Evolutionary conservation across 2,329 filamentous ascomycete genomes (phyloP).

Genomic region (Fusarium sacchari): DNA sequence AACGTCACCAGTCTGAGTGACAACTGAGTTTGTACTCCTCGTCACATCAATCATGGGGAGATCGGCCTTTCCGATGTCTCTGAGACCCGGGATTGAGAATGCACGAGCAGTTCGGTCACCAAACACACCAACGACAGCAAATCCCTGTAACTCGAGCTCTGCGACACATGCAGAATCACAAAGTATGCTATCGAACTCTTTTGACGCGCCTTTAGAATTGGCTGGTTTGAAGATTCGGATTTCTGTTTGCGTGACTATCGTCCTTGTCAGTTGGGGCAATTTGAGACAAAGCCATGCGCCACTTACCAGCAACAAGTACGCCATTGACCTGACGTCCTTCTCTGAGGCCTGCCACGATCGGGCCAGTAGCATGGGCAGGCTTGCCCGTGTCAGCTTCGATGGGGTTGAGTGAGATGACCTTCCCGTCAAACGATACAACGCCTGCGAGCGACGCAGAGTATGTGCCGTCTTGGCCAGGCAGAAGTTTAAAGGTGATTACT

Average conservation of each 20-base stretch:
- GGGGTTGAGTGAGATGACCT: conserved; percentile 79
- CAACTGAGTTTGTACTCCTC: conserved; percentile 74
- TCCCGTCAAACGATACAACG: conserved; percentile 71
- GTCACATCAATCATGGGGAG: conserved; percentile 78
- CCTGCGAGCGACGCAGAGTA: conserved; percentile 81
- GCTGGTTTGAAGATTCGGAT: conserved; percentile 90
- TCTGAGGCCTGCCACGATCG: conserved; percentile 78
- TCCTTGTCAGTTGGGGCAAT: conserved; percentile 40
- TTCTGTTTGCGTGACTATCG: conserved; percentile 71
- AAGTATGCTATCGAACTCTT: conserved; percentile 83
- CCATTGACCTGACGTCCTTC: conserved; percentile 81
- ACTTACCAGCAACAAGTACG: conserved; percentile 77
- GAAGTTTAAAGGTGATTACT: conserved; percentile 87
- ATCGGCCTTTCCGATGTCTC: conserved; percentile 78
- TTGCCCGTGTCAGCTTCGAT: conserved; percentile 82
- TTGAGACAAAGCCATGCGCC: too few species aligned
- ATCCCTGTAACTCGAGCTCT: conserved; percentile 77
- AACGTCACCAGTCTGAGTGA: conserved; percentile 83
- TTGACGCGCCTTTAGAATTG: conserved; percentile 87
- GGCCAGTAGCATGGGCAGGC: conserved; percentile 78
- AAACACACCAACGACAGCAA: conserved; percentile 85
- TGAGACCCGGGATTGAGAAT: conserved; percentile 87
- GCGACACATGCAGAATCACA: conserved; percentile 85
- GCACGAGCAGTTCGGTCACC: conserved; percentile 82
- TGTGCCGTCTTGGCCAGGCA: conserved; percentile 74